These are phyloP conservation scores for Cordyceps pruinosa DNA, from an alignment of 2,329 filamentous ascomycete genomes.

Conservation along the genomic window DNA sequence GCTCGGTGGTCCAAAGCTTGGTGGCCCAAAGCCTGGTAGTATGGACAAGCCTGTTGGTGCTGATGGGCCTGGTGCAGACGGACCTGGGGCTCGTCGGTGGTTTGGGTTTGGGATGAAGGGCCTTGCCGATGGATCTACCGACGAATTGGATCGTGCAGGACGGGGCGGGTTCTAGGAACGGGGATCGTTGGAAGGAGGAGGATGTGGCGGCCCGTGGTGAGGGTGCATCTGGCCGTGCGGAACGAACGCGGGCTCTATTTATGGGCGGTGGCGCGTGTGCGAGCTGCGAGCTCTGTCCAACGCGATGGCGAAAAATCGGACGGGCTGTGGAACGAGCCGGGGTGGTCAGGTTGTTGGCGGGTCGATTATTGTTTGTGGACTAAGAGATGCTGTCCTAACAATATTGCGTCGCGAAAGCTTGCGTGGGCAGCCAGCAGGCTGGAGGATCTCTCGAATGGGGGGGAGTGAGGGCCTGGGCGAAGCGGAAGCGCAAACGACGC, in stretches of 20 bases:
- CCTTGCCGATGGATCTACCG: neutral
- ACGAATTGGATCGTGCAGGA: neutral
- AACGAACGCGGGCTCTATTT: neutral
- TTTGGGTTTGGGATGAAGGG: neutral
- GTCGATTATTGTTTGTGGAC: neutral
- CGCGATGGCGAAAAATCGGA: neutral
- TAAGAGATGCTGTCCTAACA: slow-evolving; percentile 5
- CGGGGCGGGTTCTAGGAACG: slow-evolving; percentile 1
- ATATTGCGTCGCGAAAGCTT: slow-evolving; percentile 3
- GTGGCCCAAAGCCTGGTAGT: neutral
- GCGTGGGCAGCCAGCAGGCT: neutral
- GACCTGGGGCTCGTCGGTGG: too few species aligned
- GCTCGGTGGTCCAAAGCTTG: neutral
- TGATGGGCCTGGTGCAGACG: too few species aligned
- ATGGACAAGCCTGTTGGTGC: neutral
- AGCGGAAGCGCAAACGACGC: neutral
- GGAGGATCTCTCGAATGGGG: neutral
- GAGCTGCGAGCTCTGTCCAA: neutral
- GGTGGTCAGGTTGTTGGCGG: too few species aligned
- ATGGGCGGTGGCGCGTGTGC: neutral
- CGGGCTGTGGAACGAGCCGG: too few species aligned
- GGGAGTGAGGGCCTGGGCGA: neutral
- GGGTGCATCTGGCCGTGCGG: slow-evolving; percentile 7
- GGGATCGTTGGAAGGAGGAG: neutral
- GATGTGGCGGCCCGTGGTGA: neutral